phyloP scores from a whole-genome alignment of 164 flowering plant species.

The Magnolia kwangsiensis region DNA sequence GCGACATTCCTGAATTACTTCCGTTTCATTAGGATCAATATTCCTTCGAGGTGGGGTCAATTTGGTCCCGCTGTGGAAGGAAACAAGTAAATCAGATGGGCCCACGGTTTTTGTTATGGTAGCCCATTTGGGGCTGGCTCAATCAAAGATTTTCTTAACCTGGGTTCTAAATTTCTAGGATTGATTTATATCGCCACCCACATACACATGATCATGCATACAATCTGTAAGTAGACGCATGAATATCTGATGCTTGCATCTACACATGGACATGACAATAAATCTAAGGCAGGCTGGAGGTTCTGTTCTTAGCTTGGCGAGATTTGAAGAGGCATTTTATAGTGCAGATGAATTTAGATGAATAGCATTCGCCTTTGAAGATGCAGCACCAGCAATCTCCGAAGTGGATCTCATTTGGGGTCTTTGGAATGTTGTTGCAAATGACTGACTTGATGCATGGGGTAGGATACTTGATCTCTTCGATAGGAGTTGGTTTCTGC shows the following conservation, averaged over 20 bases:
- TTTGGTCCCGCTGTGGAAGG: too few species aligned
- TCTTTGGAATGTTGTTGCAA: neutral
- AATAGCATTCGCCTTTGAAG: slow-evolving; percentile 1
- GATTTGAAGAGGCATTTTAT: neutral
- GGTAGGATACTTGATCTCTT: neutral
- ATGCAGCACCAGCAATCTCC: slow-evolving; percentile 7
- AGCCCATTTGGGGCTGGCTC: too few species aligned
- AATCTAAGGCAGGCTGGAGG: neutral
- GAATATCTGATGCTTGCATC: neutral
- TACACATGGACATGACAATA: neutral
- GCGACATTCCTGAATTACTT: too few species aligned
- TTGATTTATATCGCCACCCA: neutral
- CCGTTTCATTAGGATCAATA: too few species aligned
- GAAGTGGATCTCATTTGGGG: neutral
- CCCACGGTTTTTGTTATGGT: too few species aligned
- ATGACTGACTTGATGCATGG: slow-evolving; percentile 3
- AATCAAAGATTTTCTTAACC: too few species aligned
- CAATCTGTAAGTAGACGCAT: neutral
- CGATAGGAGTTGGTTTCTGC: neutral
- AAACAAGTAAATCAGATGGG: too few species aligned
- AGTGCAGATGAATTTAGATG: slow-evolving; percentile 4
- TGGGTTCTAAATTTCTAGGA: too few species aligned
- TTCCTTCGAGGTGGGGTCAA: too few species aligned
- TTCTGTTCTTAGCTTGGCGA: neutral
- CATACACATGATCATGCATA: neutral